A percentile compares a stretch with the other conserved stretches of the same genome.
phyloP scores from a whole-genome alignment of 2,329 filamentous ascomycete genomes.

The Hymenotorrendiella dingleyae region DNA sequence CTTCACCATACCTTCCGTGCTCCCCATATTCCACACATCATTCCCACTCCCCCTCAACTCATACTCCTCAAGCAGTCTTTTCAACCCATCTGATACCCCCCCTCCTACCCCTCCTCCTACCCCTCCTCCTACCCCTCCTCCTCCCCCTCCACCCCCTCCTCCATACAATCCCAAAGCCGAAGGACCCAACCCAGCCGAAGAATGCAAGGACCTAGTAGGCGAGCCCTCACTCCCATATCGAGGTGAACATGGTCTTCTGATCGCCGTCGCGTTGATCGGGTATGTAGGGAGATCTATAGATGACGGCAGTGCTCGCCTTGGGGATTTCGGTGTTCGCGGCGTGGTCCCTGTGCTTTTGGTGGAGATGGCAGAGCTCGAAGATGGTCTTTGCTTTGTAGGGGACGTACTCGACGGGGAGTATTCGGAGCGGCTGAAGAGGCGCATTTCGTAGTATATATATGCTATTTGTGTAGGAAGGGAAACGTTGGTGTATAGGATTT shows the following conservation, averaged over 20 bases:
- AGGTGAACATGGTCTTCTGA: background rate
- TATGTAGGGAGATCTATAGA: constrained; percentile 1
- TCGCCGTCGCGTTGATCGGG: background rate
- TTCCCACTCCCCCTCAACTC: constrained; percentile 5
- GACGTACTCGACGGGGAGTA: background rate
- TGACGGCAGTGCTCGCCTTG: background rate
- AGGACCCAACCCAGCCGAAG: background rate
- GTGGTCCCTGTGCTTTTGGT: background rate
- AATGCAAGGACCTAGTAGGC: background rate
- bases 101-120: background rate
- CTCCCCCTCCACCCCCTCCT: background rate
- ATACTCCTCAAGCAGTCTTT: constrained; percentile 14
- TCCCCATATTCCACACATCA: constrained; percentile 6
- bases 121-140: background rate
- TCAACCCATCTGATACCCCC: background rate
- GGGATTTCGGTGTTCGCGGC: background rate
- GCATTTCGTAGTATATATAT: background rate
- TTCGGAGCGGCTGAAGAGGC: background rate
- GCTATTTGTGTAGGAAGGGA: background rate
- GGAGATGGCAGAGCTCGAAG: background rate
- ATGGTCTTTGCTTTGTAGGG: background rate
- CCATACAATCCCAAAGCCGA: background rate
- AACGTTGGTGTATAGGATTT: background rate
- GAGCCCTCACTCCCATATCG: background rate
- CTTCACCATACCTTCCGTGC: constrained; percentile 10